A percentile compares a stretch with the other conserved stretches of the same genome.
Conservation (phyloP, 345 rosid genomes). For the Brassica carinata region DNA sequence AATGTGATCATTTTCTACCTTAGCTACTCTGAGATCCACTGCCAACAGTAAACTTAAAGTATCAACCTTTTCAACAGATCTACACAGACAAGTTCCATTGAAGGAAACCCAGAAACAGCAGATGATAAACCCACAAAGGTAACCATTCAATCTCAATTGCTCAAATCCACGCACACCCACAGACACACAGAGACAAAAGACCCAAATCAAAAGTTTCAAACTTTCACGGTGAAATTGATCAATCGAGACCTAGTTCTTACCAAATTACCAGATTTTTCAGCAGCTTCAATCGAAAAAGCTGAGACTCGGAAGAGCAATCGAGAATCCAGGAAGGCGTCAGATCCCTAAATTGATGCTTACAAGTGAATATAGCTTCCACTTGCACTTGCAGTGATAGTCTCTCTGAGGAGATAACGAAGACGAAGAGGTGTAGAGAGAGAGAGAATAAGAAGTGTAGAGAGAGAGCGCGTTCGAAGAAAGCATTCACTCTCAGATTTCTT, state of each 20-base stretch:
- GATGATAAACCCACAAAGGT: conserved; percentile 14
- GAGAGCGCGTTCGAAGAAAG: conserved; percentile 48
- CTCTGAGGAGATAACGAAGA: conserved; percentile 45
- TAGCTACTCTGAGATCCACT: conserved; percentile 40
- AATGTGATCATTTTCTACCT: conserved; percentile 33
- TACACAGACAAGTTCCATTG: conserved; percentile 23
- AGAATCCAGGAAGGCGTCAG: conserved; percentile 34
- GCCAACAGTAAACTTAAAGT: conserved; percentile 31
- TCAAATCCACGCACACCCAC: conserved; percentile 9
- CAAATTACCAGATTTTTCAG: conserved; percentile 37
- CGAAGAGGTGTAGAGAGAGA: conserved; percentile 21
- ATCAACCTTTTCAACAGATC: conserved; percentile 25
- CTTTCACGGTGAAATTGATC: conserved; percentile 10
- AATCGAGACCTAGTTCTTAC: conserved; percentile 27
- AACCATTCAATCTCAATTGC: conserved; percentile 18
- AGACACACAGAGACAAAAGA: not conserved
- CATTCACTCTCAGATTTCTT: conserved; percentile 42
- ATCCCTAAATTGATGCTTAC: conserved; percentile 47
- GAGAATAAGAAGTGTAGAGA: conserved; percentile 25
- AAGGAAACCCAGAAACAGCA: conserved; percentile 23
- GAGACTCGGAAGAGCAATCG: conserved; percentile 27
- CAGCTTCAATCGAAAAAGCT: conserved; percentile 33
- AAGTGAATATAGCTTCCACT: conserved; percentile 27
- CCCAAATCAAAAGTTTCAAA: conserved; percentile 3
- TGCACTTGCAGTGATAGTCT: conserved; percentile 32